A percentile compares a stretch with the other conserved stretches of the same genome.
Conservation (phyloP, 441 rosid species). For the Flueggea neowawraea region DNA sequence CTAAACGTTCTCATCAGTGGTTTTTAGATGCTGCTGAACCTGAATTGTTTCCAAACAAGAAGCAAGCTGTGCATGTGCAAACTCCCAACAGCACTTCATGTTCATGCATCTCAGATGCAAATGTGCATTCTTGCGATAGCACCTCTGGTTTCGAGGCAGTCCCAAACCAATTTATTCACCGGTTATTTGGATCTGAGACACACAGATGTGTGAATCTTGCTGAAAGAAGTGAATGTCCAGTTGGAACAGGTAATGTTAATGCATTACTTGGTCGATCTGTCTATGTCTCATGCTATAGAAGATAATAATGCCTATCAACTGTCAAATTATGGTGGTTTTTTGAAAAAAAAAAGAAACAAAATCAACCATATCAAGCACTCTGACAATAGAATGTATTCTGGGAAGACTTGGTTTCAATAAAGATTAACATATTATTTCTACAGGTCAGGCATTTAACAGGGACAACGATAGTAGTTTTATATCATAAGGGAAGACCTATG, state of each 20-base stretch:
- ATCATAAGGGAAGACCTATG: conserved; percentile 29
- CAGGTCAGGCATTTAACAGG: conserved; percentile 30
- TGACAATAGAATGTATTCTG: conserved; percentile 30
- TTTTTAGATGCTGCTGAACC: conserved; percentile 50
- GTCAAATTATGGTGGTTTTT: conserved; percentile 47
- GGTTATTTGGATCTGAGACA: conserved; percentile 50
- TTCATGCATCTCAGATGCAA: conserved; percentile 33
- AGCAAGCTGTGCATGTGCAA: conserved; percentile 50
- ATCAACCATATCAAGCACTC: conserved; percentile 48
- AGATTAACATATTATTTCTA: conserved; percentile 31
- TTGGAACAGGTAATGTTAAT: conserved; percentile 33
- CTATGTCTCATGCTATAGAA: conserved; percentile 46
- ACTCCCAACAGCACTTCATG: conserved; percentile 29
- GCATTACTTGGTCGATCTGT: conserved; percentile 47
- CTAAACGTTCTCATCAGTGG: conserved; percentile 67
- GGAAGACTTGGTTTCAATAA: conserved; percentile 38
- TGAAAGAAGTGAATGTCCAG: conserved; percentile 45
- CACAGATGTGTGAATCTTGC: conserved; percentile 30
- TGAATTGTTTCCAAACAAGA: conserved; percentile 58
- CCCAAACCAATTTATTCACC: conserved; percentile 42
- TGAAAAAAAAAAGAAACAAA: conserved; percentile 42
- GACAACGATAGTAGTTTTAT: conserved; percentile 32
- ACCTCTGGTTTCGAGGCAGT: conserved; percentile 39
- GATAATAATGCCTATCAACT: conserved; percentile 40
- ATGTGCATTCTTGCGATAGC: conserved; percentile 43